Percentiles rank a stretch among this genome's conserved stretches.
These are phyloP conservation scores for Solanum aculeatissimum DNA, from an alignment of 305 asterid genomes.

Conservation along the genomic window DNA sequence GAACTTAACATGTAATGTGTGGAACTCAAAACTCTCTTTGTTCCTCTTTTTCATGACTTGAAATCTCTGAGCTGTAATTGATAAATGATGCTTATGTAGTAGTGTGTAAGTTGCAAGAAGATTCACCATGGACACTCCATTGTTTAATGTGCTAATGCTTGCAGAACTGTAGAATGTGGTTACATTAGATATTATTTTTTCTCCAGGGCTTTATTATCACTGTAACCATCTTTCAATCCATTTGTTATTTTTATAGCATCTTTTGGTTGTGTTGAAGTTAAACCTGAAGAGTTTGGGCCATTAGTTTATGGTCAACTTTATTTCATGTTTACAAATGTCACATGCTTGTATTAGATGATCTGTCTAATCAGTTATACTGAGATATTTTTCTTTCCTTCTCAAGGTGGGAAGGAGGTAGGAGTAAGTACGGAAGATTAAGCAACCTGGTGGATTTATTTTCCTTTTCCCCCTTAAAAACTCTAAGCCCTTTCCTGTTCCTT, in stretches of 20 bases:
- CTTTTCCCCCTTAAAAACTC: not conserved
- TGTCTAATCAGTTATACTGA: not conserved
- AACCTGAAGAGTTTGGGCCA: not conserved
- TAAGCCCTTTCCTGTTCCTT: not conserved
- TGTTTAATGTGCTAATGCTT: not conserved
- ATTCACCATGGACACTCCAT: not conserved
- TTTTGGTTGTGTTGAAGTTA: not conserved
- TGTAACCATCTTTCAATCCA: not conserved
- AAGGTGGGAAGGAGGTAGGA: not conserved
- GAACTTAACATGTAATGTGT: not conserved
- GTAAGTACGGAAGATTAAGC: not conserved
- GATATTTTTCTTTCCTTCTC: not conserved
- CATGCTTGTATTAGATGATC: not conserved
- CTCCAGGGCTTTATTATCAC: not conserved
- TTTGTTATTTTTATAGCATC: not conserved
- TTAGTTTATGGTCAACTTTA: not conserved
- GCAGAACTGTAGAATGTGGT: not conserved
- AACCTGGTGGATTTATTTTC: not conserved
- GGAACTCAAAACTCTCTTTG: not conserved
- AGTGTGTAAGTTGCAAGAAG: not conserved
- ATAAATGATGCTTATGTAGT: not conserved
- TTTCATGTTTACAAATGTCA: not conserved
- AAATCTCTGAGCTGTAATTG: not conserved
- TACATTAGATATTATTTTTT: not conserved
- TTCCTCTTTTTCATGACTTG: not conserved